Percentiles rank a stretch among this genome's conserved stretches.
Evolutionary conservation across 1,284 basidiomycete species (phyloP).

Genomic region (Ganoderma multipileum): DNA sequence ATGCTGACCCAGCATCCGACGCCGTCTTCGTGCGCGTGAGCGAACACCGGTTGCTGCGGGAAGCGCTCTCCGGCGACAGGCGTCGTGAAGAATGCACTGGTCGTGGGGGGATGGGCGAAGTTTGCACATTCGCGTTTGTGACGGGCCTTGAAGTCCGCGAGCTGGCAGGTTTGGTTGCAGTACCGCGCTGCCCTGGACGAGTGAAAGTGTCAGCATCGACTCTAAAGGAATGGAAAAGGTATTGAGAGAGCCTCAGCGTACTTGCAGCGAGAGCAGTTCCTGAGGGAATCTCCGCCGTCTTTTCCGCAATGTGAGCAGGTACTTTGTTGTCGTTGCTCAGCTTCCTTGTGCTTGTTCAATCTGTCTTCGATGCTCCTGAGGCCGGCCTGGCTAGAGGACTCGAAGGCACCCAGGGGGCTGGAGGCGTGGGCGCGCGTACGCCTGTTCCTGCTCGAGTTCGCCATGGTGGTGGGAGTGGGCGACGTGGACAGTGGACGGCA

Average conservation of each 20-base stretch:
- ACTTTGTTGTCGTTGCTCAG: conserved; percentile 2
- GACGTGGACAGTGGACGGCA: background rate
- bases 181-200: conserved; percentile 19
- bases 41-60: conserved; percentile 21
- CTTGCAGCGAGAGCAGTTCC: conserved; percentile 30
- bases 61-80: conserved; percentile 12
- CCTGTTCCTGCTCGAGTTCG: conserved; percentile 16
- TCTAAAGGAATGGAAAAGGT: background rate
- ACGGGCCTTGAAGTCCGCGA: conserved; percentile 22
- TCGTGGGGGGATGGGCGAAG: conserved; percentile 21
- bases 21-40: conserved; percentile 18
- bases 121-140: conserved; percentile 27
- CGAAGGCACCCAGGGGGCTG: conserved; percentile 16
- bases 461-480: conserved; percentile 4
- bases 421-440: conserved; percentile 14
- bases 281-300: conserved; percentile 11
- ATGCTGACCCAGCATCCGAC: conserved; percentile 26
- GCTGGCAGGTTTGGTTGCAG: conserved; percentile 24
- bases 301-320: conserved; percentile 20
- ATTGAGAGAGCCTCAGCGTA: background rate
- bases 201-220: background rate
- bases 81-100: conserved; percentile 17
- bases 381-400: conserved; percentile 13
- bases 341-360: conserved; percentile 11
- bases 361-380: conserved; percentile 16